phyloP scores from a whole-genome alignment of 83 land plant species.

The Thuja plicata region DNA sequence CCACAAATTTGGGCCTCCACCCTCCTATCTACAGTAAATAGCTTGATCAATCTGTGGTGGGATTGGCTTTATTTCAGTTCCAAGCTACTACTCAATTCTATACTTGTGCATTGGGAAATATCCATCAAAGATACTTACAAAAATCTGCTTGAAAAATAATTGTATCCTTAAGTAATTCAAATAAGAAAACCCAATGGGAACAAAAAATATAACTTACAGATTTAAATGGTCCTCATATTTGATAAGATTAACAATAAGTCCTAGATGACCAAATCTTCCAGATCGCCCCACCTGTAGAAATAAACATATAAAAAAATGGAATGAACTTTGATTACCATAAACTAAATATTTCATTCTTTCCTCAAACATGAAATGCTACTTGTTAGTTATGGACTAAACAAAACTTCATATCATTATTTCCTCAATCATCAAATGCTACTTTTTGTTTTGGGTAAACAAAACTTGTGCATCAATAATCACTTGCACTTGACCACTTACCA shows the following conservation, averaged over 20 bases:
- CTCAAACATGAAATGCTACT: no score
- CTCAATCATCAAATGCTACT: no score
- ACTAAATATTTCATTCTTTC: no score
- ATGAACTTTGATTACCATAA: no score
- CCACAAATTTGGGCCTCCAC: no score
- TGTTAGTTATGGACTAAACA: no score
- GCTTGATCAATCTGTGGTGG: slow-evolving; percentile 62
- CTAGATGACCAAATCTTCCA: slow-evolving; percentile 98
- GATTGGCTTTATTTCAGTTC: slow-evolving; percentile 54
- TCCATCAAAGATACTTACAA: no score
- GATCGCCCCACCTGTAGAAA: slow-evolving; percentile 99
- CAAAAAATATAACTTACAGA: slow-evolving; percentile 38
- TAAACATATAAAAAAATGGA: slow-evolving; percentile 36
- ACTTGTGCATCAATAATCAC: background rate
- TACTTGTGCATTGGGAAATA: slow-evolving; percentile 16
- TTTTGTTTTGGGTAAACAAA: background rate
- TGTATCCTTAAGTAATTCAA: no score
- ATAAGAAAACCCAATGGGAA: background rate
- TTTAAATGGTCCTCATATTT: slow-evolving; percentile 94
- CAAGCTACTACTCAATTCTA: slow-evolving; percentile 57
- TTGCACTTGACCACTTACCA: slow-evolving; percentile 47
- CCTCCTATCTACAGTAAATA: slow-evolving; percentile 51
- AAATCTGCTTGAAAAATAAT: no score
- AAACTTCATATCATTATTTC: no score
- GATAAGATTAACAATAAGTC: slow-evolving; percentile 91